Base-by-base conservation (phyloP, 1,284 basidiomycete species). In the Naganishia sp. region DNA sequence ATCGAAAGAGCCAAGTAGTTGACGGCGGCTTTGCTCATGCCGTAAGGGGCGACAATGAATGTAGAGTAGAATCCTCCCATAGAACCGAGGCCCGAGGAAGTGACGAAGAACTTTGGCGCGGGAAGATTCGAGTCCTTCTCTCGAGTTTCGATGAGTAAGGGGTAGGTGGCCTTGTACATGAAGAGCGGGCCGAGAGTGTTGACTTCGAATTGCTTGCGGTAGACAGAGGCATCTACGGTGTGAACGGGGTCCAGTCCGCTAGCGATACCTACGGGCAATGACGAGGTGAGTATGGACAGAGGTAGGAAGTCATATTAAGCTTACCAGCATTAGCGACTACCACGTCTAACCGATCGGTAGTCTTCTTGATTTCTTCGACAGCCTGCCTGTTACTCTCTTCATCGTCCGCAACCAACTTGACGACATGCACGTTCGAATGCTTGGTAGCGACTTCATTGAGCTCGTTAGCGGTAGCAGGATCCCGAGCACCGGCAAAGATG, bases 401-500 rank as follows among this genome's bases (percentile, higher is more conserved):
- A 52, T 72, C 56, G 39, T 52, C 65, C 2, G 67, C 65, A 16
- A 33, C 60, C 43, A 71, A 55, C 50, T 68, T 61, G 33, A 70
- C 45, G 21, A 64, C 61, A 33, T 66, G 57, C 4, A 66, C 44
- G 33, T 55, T 55, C 16, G 31, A 16, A 21, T 61, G 28, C 57
- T 61, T 59, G 18, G 15, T 21, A n/a, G 67, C 66, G 18, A 74
- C 60, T 10, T 57, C 44, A 3, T 65, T 54, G 13, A 73, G 68
- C 42, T 54, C 66, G 3, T 31, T 53, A 0, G 70, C 67, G 6
- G 25, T 44, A 28, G 49, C 16, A 1, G 71, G 69, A 43, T 70
- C 59, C 31, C 73, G 71, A 21, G 68, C 69, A 4, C 70, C 70
- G 15, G 73, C 73, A 46, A 70, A 74, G 54, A 74, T 65, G 42